Conservation (phyloP, 1,139 yeast genomes). For the Nakaseomyces bracarensis region DNA sequence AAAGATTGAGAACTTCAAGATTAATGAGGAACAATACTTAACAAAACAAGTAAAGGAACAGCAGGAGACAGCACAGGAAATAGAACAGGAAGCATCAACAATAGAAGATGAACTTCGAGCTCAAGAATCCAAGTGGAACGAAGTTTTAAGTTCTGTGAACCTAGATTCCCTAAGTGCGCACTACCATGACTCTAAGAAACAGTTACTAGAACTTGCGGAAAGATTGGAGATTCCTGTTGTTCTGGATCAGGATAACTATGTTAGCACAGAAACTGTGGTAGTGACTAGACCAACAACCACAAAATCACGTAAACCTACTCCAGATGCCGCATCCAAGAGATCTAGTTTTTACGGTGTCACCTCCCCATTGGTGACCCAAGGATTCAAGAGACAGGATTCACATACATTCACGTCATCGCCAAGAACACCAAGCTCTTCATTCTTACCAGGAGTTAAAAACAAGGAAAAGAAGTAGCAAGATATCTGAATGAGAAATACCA, state of each 20-base stretch:
- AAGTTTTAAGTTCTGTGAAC: neutral
- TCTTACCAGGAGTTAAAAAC: slow-evolving; percentile 1
- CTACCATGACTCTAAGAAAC: neutral
- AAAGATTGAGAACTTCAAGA: slow-evolving; percentile 42
- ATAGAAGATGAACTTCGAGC: neutral
- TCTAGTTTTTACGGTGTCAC: slow-evolving; percentile 11
- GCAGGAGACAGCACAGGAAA: slow-evolving; percentile 25
- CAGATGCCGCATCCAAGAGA: slow-evolving; percentile 8
- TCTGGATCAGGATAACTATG: slow-evolving; percentile 16
- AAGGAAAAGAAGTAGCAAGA: too few species aligned
- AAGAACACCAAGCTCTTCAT: neutral
- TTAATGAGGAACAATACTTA: slow-evolving; percentile 47
- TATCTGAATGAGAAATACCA: too few species aligned
- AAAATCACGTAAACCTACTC: slow-evolving; percentile 4
- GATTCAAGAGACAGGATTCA: neutral
- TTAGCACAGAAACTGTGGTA: slow-evolving; percentile 33
- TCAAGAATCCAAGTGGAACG: slow-evolving; percentile 2
- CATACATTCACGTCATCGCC: neutral
- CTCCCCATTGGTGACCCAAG: slow-evolving; percentile 4
- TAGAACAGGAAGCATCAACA: neutral
- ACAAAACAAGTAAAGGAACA: slow-evolving; percentile 31
- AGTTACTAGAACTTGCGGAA: neutral
- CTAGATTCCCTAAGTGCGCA: neutral
- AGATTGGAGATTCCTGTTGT: neutral
- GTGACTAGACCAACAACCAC: slow-evolving; percentile 6